phyloP scores from a whole-genome alignment of 805 yeast genomes.

The Spencermartinsiella europaea region DNA sequence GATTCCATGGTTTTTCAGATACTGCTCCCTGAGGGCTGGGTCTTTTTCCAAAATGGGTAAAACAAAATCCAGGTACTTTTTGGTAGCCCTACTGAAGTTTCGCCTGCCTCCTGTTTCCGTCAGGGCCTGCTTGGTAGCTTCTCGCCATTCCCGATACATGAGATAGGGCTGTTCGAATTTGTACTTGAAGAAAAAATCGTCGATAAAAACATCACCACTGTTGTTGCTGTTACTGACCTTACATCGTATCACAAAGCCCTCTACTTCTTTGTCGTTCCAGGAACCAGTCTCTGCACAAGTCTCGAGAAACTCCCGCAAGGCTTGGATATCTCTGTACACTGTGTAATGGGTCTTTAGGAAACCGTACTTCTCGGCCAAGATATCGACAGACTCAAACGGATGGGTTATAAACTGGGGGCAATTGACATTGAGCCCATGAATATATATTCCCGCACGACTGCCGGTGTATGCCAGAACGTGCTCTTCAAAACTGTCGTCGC shows the following conservation, averaged over 20 bases:
- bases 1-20: slow-evolving; percentile 59
- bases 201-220: neutral
- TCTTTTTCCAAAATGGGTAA: slow-evolving; percentile 48
- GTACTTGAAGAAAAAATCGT: slow-evolving; percentile 84
- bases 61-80: slow-evolving; percentile 63
- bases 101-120: slow-evolving; percentile 22
- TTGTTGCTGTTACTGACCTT: slow-evolving; percentile 24
- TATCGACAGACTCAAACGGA: slow-evolving; percentile 53
- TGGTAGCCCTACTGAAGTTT: slow-evolving; percentile 28
- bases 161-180: slow-evolving; percentile 95
- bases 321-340: slow-evolving; percentile 34
- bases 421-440: slow-evolving; percentile 84
- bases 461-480: slow-evolving; percentile 74
- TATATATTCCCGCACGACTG: slow-evolving; percentile 71
- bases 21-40: slow-evolving; percentile 43
- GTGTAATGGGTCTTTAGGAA: slow-evolving; percentile 56
- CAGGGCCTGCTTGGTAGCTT: slow-evolving; percentile 63
- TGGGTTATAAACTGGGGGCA: slow-evolving; percentile 57
- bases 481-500: slow-evolving; percentile 92
- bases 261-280: slow-evolving; percentile 67
- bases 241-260: slow-evolving; percentile 89
- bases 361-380: slow-evolving; percentile 64
- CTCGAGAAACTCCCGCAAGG: slow-evolving; percentile 49
- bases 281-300: slow-evolving; percentile 60
- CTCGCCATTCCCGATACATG: slow-evolving; percentile 86